Base-by-base conservation (phyloP, 495 filamentous ascomycete species). In the Aspergillus ostianus region DNA sequence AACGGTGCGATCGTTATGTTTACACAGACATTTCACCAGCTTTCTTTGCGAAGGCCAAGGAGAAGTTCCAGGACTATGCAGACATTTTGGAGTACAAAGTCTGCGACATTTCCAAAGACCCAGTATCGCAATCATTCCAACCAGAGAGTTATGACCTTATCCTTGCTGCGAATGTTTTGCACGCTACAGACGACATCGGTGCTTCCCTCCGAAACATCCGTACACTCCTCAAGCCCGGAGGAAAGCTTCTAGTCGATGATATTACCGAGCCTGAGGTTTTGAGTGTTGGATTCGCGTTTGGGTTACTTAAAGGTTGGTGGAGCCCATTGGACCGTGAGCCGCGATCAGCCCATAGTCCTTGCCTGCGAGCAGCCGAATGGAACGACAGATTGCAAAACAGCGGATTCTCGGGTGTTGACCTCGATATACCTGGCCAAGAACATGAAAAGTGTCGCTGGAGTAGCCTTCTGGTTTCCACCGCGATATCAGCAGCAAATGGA, bases 151-250 rank as follows among this genome's bases (percentile, higher is more conserved):
- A 32, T 32, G 30, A 32, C 30, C 30, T 32, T 19, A 23, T 51
- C 10, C 20, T 51, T 15, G 48, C 48, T 15, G 20, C 48, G 20
- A 20, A 51, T 23, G 48, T 51, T 23, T 26, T 51, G 15, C 48
- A 51, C 48, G 48, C 48, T 2, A 51, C 48, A 13, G 30, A 32
- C 30, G 26, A 13, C 8, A 15, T 51, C 8, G 20, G 27, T 51
- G 48, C 26, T 4, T 51, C 48, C 20, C 48, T 51, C 3, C 13
- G n/a, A 3, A 51, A 51, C 20, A 23, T 51, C 12, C 20, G 48
- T 7, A 51, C 13, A 51, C 7, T 51, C 15, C 48, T 51, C 48
- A 51, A 51, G 48, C 48, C 48, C 6, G 48, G 48, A 20, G 48
- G 48, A 23, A 51, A 51, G 48, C 48, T 51, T 23, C 13, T 51